Evolutionary conservation across 257 asterid genomes (phyloP), one percentile per base, ranked within the genome.

Genomic region (Cruciata laevipes): DNA sequence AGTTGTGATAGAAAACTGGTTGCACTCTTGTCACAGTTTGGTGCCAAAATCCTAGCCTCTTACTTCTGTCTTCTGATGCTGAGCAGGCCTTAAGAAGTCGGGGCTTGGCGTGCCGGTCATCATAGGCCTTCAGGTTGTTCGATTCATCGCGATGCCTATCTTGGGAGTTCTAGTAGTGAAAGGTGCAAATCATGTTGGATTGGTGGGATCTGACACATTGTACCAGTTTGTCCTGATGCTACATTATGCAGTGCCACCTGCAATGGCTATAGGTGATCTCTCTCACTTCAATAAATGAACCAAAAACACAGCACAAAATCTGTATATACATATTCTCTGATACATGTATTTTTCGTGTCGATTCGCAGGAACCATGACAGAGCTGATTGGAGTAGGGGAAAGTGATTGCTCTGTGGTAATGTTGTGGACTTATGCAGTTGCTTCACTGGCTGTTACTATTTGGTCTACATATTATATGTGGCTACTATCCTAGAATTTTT

Each of bases 211-310:
- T 47, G 80, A 79, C 72, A 23, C 80, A 9, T 62, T 79, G 13
- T 79, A 75, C 33, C 80, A 72, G 24, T 79, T 79, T 52, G 80
- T 79, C 32, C 83, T 79, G 6, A 70, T 79, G 42, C 67, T 79
- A 59, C 83, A 79, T 32, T 72, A 79, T 72, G 73, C 80, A 66
- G 76, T 79, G 18, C 83, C 83, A 25, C 68, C 78, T 69, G 83
- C 83, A 42, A 75, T 75, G 83, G 25, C 69, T 42, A 69, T 79
- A 21, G 83, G 83, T 79, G 75, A 21, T 23, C 2, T 52, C 2
- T 52, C 37, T 5, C 14, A 1, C 0, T 7, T 14, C 18, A 23
- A 27, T n/a, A 23, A 49, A 47, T 47, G n/a, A 11, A 42, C 51
- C 18, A 42, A 42, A 42, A 42, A 16, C 21, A 25, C 14, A 24